Evolutionary conservation across 2,329 filamentous ascomycete genomes (phyloP), one percentile per base, ranked within the genome.

Genomic region (Botrytis hyacinthi): DNA sequence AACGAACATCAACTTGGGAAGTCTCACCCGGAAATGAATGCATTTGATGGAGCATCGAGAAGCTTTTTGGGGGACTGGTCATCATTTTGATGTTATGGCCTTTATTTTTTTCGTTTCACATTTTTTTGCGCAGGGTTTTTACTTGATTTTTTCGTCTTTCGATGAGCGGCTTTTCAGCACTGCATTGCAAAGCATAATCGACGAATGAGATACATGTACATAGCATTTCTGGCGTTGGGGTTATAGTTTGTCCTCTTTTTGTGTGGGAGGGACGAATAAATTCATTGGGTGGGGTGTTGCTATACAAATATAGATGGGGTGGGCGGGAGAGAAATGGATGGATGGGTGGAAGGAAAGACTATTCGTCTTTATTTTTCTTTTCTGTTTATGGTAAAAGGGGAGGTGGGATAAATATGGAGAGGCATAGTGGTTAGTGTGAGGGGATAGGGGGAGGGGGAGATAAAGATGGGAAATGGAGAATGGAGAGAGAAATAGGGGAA

Each of bases 221-320:
- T 72, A 72, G 70, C 70, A 72, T 72, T 72, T 40, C 51, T 67
- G 70, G 70, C 61, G 70, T 68, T 67, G 29, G 61, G 62, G 70
- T n/a, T 20, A 29, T 67, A 18, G 44, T 22, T 67, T 40, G 29
- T 42, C 20, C 57, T 54, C 57, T 57, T 26, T 51, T 67, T 37
- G n/a, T 22, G 32, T 46, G 54, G 40, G 62, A 22, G 48, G 51
- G 44, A 48, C 26, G 68, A 70, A 57, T 26, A 70, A 71, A 71
- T 35, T 62, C 46, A 46, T 46, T 71, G 65, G 65, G 65, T 68
- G 65, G 65, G 32, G 32, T 40, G 65, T 54, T 54, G 65, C 46
- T 37, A 54, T 54, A 54, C 46, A 72, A 48, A 60, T 40, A 44
- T 46, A 66, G 65, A 72, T 32, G 44, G 65, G 62, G 62, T 57